Evolutionary conservation across 441 rosid species (phyloP).

Genomic region (Melastoma candidum): DNA sequence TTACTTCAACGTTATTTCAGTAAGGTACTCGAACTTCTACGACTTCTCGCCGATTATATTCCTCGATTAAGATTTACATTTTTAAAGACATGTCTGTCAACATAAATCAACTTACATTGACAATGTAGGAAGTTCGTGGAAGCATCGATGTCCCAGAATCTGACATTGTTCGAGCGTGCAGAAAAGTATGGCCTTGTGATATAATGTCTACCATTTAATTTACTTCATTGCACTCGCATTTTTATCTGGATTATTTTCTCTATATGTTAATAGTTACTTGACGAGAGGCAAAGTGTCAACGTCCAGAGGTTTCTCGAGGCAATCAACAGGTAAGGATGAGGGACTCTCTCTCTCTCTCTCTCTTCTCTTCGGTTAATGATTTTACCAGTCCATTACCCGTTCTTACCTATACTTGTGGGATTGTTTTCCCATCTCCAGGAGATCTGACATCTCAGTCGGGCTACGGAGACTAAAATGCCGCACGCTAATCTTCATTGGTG

Average conservation of each 20-base stretch:
- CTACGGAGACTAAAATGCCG: slow-evolving; percentile 70
- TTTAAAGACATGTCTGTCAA: slow-evolving; percentile 5
- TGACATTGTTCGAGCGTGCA: slow-evolving; percentile 71
- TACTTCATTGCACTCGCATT: not conserved
- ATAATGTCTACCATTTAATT: slow-evolving; percentile 9
- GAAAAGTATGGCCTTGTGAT: slow-evolving; percentile 45
- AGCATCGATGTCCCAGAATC: slow-evolving; percentile 70
- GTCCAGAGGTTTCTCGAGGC: slow-evolving; percentile 82
- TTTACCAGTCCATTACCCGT: not conserved
- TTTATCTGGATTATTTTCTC: not conserved
- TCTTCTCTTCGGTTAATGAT: not conserved
- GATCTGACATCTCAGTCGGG: slow-evolving; percentile 69
- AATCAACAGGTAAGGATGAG: slow-evolving; percentile 48
- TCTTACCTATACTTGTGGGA: not conserved
- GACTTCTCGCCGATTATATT: slow-evolving; percentile 1
- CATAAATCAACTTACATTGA: slow-evolving; percentile 4
- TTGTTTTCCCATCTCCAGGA: slow-evolving; percentile 34
- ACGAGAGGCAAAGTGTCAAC: slow-evolving; percentile 70
- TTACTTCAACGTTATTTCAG: slow-evolving; percentile 85
- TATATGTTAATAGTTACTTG: slow-evolving; percentile 49
- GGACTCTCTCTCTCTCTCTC: no score
- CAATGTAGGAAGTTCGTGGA: slow-evolving; percentile 73
- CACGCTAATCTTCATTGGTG: slow-evolving; percentile 67
- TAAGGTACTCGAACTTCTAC: slow-evolving; percentile 41
- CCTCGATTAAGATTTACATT: not conserved